Evolutionary conservation across 805 yeast genomes (phyloP), one percentile per base, ranked within the genome.

Genomic region (Sungouiella thailandica): DNA sequence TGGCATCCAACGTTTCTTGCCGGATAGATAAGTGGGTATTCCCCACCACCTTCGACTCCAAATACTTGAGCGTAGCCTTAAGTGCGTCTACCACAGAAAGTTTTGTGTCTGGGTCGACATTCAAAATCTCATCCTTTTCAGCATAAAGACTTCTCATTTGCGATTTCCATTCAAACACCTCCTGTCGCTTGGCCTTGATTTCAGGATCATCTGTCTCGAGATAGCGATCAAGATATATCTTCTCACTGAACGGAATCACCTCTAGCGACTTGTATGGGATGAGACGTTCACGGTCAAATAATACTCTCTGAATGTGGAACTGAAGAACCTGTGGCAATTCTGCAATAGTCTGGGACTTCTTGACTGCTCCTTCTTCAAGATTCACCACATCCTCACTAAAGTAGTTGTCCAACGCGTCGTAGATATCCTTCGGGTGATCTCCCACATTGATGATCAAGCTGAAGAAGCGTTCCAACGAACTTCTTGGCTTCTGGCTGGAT

Each of bases 221-320:
- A 52, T 89, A 93, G 40, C 97, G 69, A 60, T 93, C 98, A 74
- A 93, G 76, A 54, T 83, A 89, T 7, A 93, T 58, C 8, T 68
- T 75, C 34, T 86, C 84, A 18, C 78, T 76, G 52, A 88, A 87
- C 3, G 89, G 89, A 30, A 93, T 68, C 7, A 88, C 94, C 37
- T 83, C 88, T 27, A 76, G 72, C 2, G 88, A 80, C 54, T 93
- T 93, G 50, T 85, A 85, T 0, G 95, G 86, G 58, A 80, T 72
- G 32, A 80, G 70, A 10, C 73, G 60, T 35, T 69, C 80, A 28
- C 88, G 70, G 52, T 93, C 96, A 55, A 81, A 93, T 54, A 86
- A 85, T 1, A 93, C 97, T 52, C 98, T 71, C 59, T 89, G 97
- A 6, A 93, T 84, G 53, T 93, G 98, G 31, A 93, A 76, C 55